Conservation (phyloP, 2,329 filamentous ascomycete genomes). For the Ophiostoma tasmaniense region DNA sequence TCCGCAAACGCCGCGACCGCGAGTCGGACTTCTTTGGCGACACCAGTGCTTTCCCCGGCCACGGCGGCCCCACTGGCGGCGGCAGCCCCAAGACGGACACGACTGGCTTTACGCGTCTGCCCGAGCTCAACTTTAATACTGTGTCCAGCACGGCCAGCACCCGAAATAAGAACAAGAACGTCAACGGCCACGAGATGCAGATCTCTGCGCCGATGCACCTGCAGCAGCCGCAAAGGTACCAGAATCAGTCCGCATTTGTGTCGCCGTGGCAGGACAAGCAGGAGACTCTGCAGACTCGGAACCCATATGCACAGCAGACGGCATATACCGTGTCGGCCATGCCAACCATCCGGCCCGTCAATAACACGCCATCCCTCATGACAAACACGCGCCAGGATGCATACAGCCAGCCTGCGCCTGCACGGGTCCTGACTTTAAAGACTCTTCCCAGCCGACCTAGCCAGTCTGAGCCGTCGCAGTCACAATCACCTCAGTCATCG, state of each 20-base stretch:
- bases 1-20: constrained; percentile 25
- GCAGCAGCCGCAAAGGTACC: constrained; percentile 21
- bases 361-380: not conserved
- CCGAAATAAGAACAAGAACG: not conserved
- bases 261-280: constrained; percentile 9
- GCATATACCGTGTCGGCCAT: not conserved
- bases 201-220: constrained; percentile 36
- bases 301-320: not conserved
- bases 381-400: not conserved
- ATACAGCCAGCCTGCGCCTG: not conserved
- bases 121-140: not conserved
- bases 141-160: not conserved
- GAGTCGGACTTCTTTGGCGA: not conserved
- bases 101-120: not conserved
- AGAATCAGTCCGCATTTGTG: not conserved
- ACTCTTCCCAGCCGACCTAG: not conserved
- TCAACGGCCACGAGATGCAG: constrained; percentile 29
- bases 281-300: not conserved
- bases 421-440: not conserved
- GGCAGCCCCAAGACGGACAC: not conserved
- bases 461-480: not conserved
- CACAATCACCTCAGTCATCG: not conserved
- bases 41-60: not conserved
- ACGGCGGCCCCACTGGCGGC: not conserved
- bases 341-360: not conserved